Evolutionary conservation across 306 rosid genomes (phyloP).

Genomic region (Trifolium dubium): DNA sequence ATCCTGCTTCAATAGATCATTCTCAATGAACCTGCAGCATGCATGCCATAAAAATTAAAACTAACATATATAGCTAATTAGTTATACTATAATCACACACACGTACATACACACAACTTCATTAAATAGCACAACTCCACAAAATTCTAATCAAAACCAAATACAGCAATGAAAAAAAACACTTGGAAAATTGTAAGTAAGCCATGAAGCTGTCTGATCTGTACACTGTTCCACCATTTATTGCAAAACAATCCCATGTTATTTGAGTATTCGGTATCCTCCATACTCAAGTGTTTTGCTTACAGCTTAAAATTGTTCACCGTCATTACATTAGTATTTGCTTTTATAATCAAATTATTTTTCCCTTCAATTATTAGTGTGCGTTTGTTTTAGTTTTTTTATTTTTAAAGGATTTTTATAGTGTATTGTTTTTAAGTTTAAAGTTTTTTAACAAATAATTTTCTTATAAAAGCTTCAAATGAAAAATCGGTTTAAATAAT

Average conservation of each 20-base stretch:
- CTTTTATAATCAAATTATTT: too few species aligned
- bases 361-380: not conserved
- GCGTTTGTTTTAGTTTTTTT: too few species aligned
- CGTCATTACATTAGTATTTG: too few species aligned
- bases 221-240: not conserved
- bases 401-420: too few species aligned
- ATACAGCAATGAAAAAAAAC: not conserved
- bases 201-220: not conserved
- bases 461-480: too few species aligned
- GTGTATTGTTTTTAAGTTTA: too few species aligned
- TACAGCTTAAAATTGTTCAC: not conserved
- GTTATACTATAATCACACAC: not conserved
- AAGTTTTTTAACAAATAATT: too few species aligned
- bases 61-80: too few species aligned
- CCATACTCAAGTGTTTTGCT: too few species aligned
- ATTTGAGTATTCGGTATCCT: not conserved
- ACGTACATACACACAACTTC: too few species aligned
- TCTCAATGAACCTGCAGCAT: slow-evolving; percentile 67
- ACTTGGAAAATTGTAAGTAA: not conserved
- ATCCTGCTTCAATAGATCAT: slow-evolving; percentile 75
- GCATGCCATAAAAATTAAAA: not conserved
- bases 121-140: too few species aligned
- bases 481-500: too few species aligned
- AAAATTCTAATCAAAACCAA: not conserved
- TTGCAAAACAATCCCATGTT: not conserved